Evolutionary conservation across 768 basidiomycete species (phyloP).

Genomic region (Kwoniella botswanensis): DNA sequence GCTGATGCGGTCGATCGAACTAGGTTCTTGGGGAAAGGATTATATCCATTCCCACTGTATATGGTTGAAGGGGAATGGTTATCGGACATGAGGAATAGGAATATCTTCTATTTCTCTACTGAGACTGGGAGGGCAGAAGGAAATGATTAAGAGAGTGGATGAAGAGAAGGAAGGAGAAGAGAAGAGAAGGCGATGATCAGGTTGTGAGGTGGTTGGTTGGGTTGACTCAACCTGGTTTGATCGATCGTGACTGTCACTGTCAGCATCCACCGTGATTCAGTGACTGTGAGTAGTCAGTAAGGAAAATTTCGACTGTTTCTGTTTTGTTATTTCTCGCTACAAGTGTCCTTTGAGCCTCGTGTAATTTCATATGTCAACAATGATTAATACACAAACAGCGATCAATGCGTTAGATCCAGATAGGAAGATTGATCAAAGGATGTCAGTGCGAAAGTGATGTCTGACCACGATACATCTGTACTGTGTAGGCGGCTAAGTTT

Average conservation of each 20-base stretch:
- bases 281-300: neutral
- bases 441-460: neutral
- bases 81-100: neutral
- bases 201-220: neutral
- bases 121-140: neutral
- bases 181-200: neutral
- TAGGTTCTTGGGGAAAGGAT: neutral
- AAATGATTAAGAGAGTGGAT: neutral
- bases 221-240: slow-evolving; percentile 5
- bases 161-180: neutral
- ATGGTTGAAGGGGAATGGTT: neutral
- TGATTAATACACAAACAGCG: slow-evolving; percentile 1
- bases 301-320: neutral
- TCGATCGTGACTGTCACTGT: neutral
- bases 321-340: neutral
- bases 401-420: neutral
- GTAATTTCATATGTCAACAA: neutral
- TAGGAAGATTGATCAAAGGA: neutral
- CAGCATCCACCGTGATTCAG: neutral
- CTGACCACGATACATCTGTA: neutral
- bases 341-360: neutral
- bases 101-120: neutral
- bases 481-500: no score
- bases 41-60: neutral
- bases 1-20: slow-evolving; percentile 2